Evolutionary conservation across 768 basidiomycete species (phyloP), one percentile per base, ranked within the genome.

Genomic region (Xerocomellus chrysenteron): DNA sequence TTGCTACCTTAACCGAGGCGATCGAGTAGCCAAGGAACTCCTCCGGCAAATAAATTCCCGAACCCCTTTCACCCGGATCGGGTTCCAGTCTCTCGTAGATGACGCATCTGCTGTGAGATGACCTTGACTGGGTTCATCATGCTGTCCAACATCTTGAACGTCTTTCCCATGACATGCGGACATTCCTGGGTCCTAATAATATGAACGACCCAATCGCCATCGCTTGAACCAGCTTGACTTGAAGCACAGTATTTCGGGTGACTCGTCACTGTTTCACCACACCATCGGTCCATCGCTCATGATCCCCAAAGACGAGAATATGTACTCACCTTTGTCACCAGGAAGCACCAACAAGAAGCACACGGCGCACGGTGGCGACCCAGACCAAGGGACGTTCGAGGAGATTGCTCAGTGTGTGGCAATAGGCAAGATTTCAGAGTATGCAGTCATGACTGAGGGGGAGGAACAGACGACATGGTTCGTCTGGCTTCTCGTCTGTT

Each of bases 21-120:
- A 98, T 80, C 4, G 95, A 94, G 70, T 96, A 98, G 4, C 89
- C 90, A 37, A 96, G 76, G 16, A 98, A 75, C 61, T 98, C 94
- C 62, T 96, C 91, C 0, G 96, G 94, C 2, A 99, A 78, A 67
- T 97, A 98, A 46, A 95, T 82, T 5, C 93, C 92, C 0, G 83
- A 82, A 1, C 94, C 94, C 26, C 91, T 81, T 57, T 92, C 90
- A 3, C 84, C 82, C 2, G 73, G 64, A 13, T 92, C 87, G 3
- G 87, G 86, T 65, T 89, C 87, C 21, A 81, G 78, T 26, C 90
- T 80, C 91, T 33, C 93, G 82, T 6, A 96, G 74, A 69, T 93
- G 90, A 24, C 87, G 78, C 14, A 88, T 87, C 71, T 98, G 96
- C 63, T 88, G 85, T 4, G 94, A 94, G 39, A 94, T 76, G 1